phyloP scores from a whole-genome alignment of 2,329 filamentous ascomycete genomes.

The Blastomyces gilchristii region DNA sequence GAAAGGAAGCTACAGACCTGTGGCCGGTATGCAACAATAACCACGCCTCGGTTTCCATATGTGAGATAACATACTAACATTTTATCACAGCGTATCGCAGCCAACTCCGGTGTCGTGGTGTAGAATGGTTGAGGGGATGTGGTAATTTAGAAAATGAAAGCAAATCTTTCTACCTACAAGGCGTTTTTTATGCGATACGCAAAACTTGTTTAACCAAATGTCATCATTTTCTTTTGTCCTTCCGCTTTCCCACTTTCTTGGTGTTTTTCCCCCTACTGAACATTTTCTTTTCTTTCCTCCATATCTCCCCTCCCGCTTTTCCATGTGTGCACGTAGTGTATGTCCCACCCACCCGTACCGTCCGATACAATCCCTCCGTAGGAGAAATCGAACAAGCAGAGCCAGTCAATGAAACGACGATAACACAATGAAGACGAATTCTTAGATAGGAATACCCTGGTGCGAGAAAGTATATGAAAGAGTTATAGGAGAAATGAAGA shows the following conservation, averaged over 20 bases:
- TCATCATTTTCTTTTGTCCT: slow-evolving; percentile 19
- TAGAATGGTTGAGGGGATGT: slow-evolving; percentile 48
- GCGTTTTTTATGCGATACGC: slow-evolving; percentile 10
- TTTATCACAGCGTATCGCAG: slow-evolving; percentile 75
- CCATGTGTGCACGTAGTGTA: not conserved
- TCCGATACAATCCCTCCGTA: not conserved
- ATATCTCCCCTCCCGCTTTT: not conserved
- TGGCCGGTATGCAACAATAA: slow-evolving; percentile 67
- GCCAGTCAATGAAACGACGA: not conserved
- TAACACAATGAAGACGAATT: not conserved
- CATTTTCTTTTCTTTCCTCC: slow-evolving; percentile 15
- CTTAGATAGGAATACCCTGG: too few relatives aligned
- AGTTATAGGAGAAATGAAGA: not conserved
- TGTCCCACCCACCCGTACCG: not conserved
- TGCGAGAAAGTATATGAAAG: not conserved
- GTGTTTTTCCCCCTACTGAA: not conserved
- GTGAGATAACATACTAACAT: slow-evolving; percentile 24
- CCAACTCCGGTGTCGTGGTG: slow-evolving; percentile 99
- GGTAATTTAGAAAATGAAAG: slow-evolving; percentile 12
- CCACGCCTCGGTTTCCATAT: not conserved
- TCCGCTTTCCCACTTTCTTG: not conserved
- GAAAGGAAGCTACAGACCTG: slow-evolving; percentile 98
- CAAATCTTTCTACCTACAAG: slow-evolving; percentile 4
- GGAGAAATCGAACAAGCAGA: not conserved
- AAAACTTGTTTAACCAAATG: not conserved